Evolutionary conservation across 169 alveolate genomes (phyloP).

Genomic region (Babesia bigemina): DNA sequence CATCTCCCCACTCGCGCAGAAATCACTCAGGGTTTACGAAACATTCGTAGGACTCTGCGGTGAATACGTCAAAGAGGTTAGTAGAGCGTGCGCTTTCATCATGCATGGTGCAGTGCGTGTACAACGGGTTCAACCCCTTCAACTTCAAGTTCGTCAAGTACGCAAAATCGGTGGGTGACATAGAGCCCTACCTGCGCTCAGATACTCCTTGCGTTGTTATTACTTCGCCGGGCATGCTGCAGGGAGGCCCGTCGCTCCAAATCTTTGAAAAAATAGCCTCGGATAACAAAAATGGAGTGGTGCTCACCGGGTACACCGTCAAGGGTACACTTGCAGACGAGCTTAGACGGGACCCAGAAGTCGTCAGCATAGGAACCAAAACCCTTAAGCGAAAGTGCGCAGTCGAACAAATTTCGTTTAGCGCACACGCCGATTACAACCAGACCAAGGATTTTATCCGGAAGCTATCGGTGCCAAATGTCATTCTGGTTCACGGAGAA

Average conservation of each 20-base stretch:
- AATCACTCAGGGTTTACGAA: conserved; percentile 92
- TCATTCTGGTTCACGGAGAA: conserved; percentile 96
- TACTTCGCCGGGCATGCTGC: conserved; percentile 99
- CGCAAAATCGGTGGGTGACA: conserved; percentile 79
- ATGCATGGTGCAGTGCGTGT: conserved; percentile 55
- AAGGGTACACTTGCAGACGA: conserved; percentile 97
- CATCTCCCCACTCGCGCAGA: conserved; percentile 93
- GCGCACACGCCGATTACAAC: conserved; percentile 94
- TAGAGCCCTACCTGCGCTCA: conserved; percentile 59
- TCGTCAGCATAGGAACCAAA: conserved; percentile 82
- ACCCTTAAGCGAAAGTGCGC: conserved; percentile 87
- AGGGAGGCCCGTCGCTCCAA: conserved; percentile 94
- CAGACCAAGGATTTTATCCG: conserved; percentile 94
- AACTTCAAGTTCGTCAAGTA: conserved; percentile 86
- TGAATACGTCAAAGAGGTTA: conserved; percentile 85
- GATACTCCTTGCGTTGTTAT: conserved; percentile 93
- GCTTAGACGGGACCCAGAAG: conserved; percentile 90
- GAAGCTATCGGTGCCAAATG: conserved; percentile 90
- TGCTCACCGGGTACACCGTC: conserved; percentile 97
- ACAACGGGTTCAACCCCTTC: conserved; percentile 91
- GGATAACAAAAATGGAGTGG: conserved; percentile 91
- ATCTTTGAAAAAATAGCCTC: conserved; percentile 95
- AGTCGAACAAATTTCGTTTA: conserved; percentile 91
- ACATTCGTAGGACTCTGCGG: conserved; percentile 95
- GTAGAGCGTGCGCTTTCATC: conserved; percentile 22